phyloP scores from a whole-genome alignment of 768 basidiomycete species.

The Trametes maxima region DNA sequence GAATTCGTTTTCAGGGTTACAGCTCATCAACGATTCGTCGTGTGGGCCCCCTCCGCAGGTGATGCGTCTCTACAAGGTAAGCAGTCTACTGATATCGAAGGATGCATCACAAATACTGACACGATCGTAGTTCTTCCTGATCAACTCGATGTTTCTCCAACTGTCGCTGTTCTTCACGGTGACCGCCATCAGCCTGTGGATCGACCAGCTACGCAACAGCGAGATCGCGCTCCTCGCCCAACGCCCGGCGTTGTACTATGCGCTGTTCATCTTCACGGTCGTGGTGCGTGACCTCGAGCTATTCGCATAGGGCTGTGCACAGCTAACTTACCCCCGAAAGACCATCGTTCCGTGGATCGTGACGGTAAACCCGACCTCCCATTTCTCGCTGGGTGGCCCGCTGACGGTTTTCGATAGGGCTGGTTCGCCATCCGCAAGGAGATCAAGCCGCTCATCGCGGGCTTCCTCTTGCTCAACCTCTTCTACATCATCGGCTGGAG shows the following conservation, averaged over 20 bases:
- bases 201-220: conserved; percentile 53
- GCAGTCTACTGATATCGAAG: background rate
- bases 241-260: conserved; percentile 47
- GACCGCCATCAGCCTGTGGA: conserved; percentile 56
- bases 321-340: conserved; percentile 27
- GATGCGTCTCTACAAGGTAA: conserved; percentile 52
- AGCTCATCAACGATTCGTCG: conserved; percentile 50
- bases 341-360: conserved; percentile 54
- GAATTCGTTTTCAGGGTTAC: conserved; percentile 40
- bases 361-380: conserved; percentile 39
- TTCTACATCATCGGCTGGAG: conserved; percentile 34
- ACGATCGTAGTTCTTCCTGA: conserved; percentile 51
- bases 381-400: background rate
- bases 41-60: conserved; percentile 56
- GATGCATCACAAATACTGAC: background rate
- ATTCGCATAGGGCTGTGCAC: too few species aligned
- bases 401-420: conserved; percentile 39
- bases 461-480: conserved; percentile 47
- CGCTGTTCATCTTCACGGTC: conserved; percentile 45
- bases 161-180: conserved; percentile 55
- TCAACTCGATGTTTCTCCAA: conserved; percentile 55
- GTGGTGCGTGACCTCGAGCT: conserved; percentile 38
- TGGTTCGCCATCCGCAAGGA: conserved; percentile 57
- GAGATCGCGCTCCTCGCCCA: conserved; percentile 45
- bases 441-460: conserved; percentile 41